Percentiles rank a stretch among this genome's conserved stretches.
Evolutionary conservation across 2,329 filamentous ascomycete genomes (phyloP).

Genomic region (Penicillium crustosum): DNA sequence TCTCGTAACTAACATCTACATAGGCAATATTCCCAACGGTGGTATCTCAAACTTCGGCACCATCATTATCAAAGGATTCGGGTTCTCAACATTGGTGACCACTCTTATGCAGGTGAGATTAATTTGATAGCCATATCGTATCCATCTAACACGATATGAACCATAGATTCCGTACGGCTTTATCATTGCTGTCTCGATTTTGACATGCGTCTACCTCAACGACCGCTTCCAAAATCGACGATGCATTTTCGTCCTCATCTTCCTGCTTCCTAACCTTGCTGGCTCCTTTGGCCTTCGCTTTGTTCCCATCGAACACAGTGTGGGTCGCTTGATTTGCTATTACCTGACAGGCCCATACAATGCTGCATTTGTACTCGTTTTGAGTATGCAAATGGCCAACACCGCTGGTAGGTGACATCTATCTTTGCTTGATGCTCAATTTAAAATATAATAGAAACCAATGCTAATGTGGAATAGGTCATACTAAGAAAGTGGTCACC

Average conservation of each 20-base stretch:
- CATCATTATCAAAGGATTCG: constrained; percentile 59
- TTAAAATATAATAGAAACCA: too few species aligned
- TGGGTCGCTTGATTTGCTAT: constrained; percentile 60
- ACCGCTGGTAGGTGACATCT: constrained; percentile 40
- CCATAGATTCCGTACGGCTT: constrained; percentile 49
- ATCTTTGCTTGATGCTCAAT: fast-evolving
- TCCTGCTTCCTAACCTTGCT: constrained; percentile 60
- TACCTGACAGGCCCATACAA: constrained; percentile 57
- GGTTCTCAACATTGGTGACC: constrained; percentile 56
- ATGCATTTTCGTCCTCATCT: constrained; percentile 56
- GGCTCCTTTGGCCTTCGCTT: constrained; percentile 60
- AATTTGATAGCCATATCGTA: too few species aligned
- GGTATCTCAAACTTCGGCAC: constrained; percentile 61
- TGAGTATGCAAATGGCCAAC: constrained; percentile 48
- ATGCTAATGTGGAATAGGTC: constrained; percentile 36
- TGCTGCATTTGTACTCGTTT: constrained; percentile 53
- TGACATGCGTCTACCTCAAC: constrained; percentile 51
- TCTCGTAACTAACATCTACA: neutral
- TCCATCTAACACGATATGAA: neutral
- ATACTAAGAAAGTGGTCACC: constrained; percentile 65
- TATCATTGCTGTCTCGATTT: constrained; percentile 52
- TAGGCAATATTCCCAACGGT: constrained; percentile 54
- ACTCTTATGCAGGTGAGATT: constrained; percentile 50
- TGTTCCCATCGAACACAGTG: constrained; percentile 51
- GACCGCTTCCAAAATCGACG: constrained; percentile 50